Evolutionary conservation across 805 yeast genomes (phyloP), one percentile per base, ranked within the genome.

Genomic region (Kodamaea neixiangensis): DNA sequence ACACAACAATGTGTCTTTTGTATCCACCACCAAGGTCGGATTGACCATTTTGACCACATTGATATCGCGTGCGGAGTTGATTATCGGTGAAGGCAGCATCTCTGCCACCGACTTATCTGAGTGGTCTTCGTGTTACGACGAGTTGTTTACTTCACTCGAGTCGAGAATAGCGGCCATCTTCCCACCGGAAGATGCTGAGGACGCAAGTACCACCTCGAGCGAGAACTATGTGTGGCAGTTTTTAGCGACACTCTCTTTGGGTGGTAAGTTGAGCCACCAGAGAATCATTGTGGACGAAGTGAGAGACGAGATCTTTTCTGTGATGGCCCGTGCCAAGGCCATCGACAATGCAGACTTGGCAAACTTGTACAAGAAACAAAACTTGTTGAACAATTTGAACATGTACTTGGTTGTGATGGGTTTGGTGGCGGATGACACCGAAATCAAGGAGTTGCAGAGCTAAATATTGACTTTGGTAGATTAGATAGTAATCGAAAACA

Each of bases 361-460:
- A 46, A 71, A 71, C 59, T 64, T 72, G 56, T 71, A 72, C 64
- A 74, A 72, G 64, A 79, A 77, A 58, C 82, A 76, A 59, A 82
- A 77, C 71, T 79, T 86, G 62, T 78, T 88, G 64, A 83, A 82
- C 57, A 91, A 91, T 64, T 80, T 93, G 79, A 93, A 93, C 68
- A 74, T 93, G 79, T 92, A 91, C 74, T 80, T 93, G 71, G 94
- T 93, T 60, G 97, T 92, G 44, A 91, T 93, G 96, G 99, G 99
- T 6, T 79, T 93, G 57, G 89, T 88, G 53, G 97, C 97, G 5
- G 88, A 89, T 58, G 94, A 89, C 60, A 86, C 84, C 50, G 97
- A 89, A 66, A 92, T 92, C 63, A 81, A 86, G 39, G 97, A 91
- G 71, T 76, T 92, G 56, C 60, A 60, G 48, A 55, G 49, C 31